Evolutionary conservation across 2,329 filamentous ascomycete genomes (phyloP).

Genomic region (Phyllosticta citrichinensis): DNA sequence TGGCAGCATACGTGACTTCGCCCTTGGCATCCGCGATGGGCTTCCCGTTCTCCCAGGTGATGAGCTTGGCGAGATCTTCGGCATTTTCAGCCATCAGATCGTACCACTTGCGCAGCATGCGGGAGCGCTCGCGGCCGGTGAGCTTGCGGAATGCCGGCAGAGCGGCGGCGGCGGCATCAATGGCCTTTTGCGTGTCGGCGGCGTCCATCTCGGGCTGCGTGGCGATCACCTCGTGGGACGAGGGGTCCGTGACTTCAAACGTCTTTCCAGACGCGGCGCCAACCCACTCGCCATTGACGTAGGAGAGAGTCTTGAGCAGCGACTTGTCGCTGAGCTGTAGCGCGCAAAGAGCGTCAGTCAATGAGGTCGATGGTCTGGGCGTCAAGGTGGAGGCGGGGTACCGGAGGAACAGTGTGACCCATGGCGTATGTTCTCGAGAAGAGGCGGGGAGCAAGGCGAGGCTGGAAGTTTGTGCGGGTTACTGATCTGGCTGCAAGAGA

Average conservation of each 20-base stretch:
- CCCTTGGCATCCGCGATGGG: slow-evolving; percentile 44
- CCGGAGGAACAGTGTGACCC: slow-evolving; percentile 33
- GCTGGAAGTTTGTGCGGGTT: slow-evolving; percentile 22
- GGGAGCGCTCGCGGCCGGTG: slow-evolving; percentile 64
- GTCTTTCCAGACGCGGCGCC: slow-evolving; percentile 78
- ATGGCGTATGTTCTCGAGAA: slow-evolving; percentile 33
- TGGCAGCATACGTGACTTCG: slow-evolving; percentile 17
- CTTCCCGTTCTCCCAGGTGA: slow-evolving; percentile 88
- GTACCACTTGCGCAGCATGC: slow-evolving; percentile 70
- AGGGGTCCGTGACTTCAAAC: slow-evolving; percentile 82
- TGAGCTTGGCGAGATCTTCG: slow-evolving; percentile 71
- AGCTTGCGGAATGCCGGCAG: slow-evolving; percentile 60
- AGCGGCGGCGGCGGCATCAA: slow-evolving; percentile 70
- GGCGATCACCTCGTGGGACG: slow-evolving; percentile 70
- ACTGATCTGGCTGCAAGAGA: slow-evolving; percentile 12
- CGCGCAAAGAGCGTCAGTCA: neutral
- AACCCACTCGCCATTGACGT: slow-evolving; percentile 91
- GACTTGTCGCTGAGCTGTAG: slow-evolving; percentile 38
- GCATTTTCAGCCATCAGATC: slow-evolving; percentile 68
- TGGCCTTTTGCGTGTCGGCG: slow-evolving; percentile 69
- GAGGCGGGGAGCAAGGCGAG: slow-evolving; percentile 21
- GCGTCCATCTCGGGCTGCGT: slow-evolving; percentile 75
- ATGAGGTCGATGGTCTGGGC: neutral
- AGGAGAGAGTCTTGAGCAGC: slow-evolving; percentile 74
- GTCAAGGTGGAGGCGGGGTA: slow-evolving; percentile 12